phyloP scores from a whole-genome alignment of 176 grass and related monocot species.

The Bonia amplexicaulis region DNA sequence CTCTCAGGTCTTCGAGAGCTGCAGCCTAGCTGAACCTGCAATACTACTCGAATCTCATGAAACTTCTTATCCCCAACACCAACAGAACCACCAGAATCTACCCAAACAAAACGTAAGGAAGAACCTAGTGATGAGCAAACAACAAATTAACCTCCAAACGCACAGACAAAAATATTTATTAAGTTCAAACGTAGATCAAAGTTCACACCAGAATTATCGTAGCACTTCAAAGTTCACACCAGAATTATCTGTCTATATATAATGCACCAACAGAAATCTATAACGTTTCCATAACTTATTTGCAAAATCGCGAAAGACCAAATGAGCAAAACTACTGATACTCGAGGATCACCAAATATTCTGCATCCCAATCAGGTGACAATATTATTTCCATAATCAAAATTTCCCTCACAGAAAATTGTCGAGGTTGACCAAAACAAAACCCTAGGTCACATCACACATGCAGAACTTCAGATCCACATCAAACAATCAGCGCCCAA shows the following conservation, averaged over 20 bases:
- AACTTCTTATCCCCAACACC: neutral
- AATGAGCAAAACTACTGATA: neutral
- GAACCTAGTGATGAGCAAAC: neutral
- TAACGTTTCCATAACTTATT: neutral
- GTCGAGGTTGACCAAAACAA: neutral
- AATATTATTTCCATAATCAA: neutral
- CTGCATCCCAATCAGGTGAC: neutral
- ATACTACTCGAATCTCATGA: neutral
- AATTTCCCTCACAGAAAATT: neutral
- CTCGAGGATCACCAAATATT: neutral
- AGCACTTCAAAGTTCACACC: neutral
- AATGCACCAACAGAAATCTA: neutral
- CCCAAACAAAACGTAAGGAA: neutral
- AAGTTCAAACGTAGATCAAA: neutral
- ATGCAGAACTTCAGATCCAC: conserved; percentile 27
- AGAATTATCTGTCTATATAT: neutral
- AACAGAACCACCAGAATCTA: neutral
- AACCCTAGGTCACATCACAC: neutral
- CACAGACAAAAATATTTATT: neutral
- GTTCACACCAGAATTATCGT: neutral
- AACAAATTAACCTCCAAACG: neutral
- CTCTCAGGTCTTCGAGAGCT: neutral
- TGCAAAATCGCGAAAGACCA: neutral
- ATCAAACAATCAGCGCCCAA: neutral
- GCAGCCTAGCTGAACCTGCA: neutral